Conservation (phyloP, 1,139 yeast species). For the Candida freyschussii region DNA sequence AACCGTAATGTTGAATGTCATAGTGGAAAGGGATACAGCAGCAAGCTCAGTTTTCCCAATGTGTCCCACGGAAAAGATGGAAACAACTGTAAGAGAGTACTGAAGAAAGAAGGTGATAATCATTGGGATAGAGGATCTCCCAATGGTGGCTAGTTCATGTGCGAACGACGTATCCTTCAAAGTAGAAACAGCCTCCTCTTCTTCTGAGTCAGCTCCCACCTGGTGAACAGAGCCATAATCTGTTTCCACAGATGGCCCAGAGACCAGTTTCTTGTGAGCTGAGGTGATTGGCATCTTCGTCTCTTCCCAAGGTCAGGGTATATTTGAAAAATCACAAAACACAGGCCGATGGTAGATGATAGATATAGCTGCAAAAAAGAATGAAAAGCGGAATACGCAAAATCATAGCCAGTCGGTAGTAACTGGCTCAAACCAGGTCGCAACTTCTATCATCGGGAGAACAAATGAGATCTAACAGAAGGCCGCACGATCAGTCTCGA, state of each 20-base stretch:
- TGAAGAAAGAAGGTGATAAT: constrained; percentile 73
- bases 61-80: constrained; percentile 79
- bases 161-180: constrained; percentile 11
- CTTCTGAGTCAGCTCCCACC: constrained; percentile 9
- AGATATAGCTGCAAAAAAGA: too few species aligned
- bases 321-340: too few species aligned
- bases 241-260: constrained; percentile 53
- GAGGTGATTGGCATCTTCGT: background rate
- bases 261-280: constrained; percentile 4
- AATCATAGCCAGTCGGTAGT: too few species aligned
- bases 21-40: constrained; percentile 42
- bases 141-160: constrained; percentile 30
- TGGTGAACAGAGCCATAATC: constrained; percentile 64
- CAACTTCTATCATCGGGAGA: too few species aligned
- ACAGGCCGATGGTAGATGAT: too few species aligned
- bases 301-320: too few species aligned
- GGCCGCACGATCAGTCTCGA: too few species aligned
- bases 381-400: too few species aligned
- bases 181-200: constrained; percentile 14
- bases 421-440: too few species aligned
- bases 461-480: too few species aligned
- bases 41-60: constrained; percentile 51
- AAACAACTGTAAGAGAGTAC: constrained; percentile 77
- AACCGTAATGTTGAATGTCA: constrained; percentile 46
- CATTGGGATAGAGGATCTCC: constrained; percentile 49